Conservation (phyloP, 2,329 filamentous ascomycete genomes). For the Fusarium cyanostomum region DNA sequence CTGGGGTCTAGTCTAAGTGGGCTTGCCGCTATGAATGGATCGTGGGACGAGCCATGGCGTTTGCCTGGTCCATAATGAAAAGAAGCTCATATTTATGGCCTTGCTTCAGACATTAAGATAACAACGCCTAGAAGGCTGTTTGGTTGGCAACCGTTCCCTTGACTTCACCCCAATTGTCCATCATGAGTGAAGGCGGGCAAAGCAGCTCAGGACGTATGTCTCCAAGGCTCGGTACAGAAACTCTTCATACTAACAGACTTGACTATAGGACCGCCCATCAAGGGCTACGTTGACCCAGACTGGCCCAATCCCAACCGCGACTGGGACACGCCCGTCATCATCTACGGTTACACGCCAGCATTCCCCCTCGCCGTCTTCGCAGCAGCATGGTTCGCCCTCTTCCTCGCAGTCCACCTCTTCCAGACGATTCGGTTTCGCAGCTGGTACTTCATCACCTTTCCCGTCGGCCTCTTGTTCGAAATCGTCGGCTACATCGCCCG, state of each 20-base stretch:
- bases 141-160: no score
- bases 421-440: slow-evolving; percentile 51
- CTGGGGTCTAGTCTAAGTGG: not conserved
- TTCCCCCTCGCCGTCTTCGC: slow-evolving; percentile 56
- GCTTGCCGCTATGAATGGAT: not conserved
- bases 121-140: no score
- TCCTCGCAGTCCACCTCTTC: slow-evolving; percentile 50
- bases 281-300: slow-evolving; percentile 60
- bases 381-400: slow-evolving; percentile 54
- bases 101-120: slow-evolving; percentile 10
- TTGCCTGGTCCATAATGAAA: not conserved
- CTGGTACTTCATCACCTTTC: slow-evolving; percentile 59
- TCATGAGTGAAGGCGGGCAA: slow-evolving; percentile 23
- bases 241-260: not conserved
- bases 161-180: slow-evolving; percentile 1
- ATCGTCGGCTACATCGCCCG: slow-evolving; percentile 61
- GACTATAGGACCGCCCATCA: slow-evolving; percentile 11
- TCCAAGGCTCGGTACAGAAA: not conserved
- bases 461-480: slow-evolving; percentile 58
- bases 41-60: not conserved
- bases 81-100: slow-evolving; percentile 23
- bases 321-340: slow-evolving; percentile 59
- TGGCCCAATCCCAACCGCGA: slow-evolving; percentile 58
- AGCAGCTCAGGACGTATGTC: slow-evolving; percentile 16
- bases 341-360: slow-evolving; percentile 61